Evolutionary conservation across 208 protist genomes (phyloP).

Genomic region (Histomonas meleagridis): DNA sequence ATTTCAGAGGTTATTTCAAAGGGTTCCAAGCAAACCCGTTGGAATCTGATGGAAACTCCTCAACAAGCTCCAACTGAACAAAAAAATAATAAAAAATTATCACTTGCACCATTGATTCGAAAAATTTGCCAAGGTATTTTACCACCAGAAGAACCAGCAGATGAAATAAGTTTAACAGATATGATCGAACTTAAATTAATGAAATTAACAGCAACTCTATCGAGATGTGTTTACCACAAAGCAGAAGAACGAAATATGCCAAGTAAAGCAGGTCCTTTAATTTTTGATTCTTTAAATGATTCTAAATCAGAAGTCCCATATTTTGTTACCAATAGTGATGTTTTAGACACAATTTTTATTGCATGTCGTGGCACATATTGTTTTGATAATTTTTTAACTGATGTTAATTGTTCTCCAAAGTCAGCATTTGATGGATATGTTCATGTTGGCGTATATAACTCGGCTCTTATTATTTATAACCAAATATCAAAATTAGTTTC

Average conservation of each 20-base stretch:
- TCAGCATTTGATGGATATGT: not conserved
- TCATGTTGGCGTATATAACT: not conserved
- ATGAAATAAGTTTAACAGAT: no score
- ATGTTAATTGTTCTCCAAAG: not conserved
- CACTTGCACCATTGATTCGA: no score
- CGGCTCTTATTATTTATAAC: not conserved
- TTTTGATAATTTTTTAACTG: not conserved
- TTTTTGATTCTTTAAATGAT: not conserved
- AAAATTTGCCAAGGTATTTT: no score
- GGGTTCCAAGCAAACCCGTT: no score
- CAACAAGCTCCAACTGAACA: no score
- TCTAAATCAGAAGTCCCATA: not conserved
- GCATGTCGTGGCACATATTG: not conserved
- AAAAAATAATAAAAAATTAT: no score
- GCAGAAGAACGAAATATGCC: not conserved
- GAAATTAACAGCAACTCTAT: not conserved
- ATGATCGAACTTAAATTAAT: not conserved
- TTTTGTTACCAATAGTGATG: not conserved
- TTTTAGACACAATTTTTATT: not conserved
- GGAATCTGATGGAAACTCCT: no score
- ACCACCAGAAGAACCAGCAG: no score
- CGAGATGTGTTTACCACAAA: not conserved
- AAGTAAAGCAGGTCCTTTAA: not conserved
- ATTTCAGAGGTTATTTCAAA: no score
- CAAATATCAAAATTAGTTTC: not conserved